These are phyloP conservation scores for Aspergillus arachidicola DNA, from an alignment of 2,329 filamentous ascomycete species.

Conservation along the genomic window DNA sequence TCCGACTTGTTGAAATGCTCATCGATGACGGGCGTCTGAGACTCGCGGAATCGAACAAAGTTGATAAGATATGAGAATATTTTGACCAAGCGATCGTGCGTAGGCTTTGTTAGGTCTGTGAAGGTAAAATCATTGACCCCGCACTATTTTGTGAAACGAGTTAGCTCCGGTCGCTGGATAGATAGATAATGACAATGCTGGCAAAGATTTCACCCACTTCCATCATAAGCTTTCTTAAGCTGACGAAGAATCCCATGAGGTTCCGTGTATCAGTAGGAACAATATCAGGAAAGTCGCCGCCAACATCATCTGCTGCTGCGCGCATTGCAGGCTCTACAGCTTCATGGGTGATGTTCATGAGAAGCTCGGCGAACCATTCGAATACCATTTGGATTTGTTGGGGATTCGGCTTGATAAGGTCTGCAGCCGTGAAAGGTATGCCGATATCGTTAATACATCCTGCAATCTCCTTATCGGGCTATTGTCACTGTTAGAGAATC, in stretches of 20 bases:
- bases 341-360: conserved; percentile 91
- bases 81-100: conserved; percentile 85
- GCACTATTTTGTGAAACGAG: conserved; percentile 57
- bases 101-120: conserved; percentile 86
- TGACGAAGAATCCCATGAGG: conserved; percentile 93
- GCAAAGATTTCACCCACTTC: conserved; percentile 51
- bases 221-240: conserved; percentile 73
- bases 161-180: neutral
- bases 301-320: conserved; percentile 84
- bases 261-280: conserved; percentile 86
- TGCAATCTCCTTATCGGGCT: conserved; percentile 79
- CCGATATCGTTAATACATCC: conserved; percentile 97
- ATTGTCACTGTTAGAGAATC: conserved; percentile 18
- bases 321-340: conserved; percentile 94
- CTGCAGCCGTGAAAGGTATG: conserved; percentile 80
- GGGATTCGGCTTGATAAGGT: conserved; percentile 91
- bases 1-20: conserved; percentile 92
- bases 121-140: conserved; percentile 94
- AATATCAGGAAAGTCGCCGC: conserved; percentile 80
- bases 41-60: conserved; percentile 95
- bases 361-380: conserved; percentile 92
- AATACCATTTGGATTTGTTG: conserved; percentile 96
- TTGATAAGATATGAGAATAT: conserved; percentile 99
- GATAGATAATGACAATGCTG: neutral
- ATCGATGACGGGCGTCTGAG: conserved; percentile 85